Evolutionary conservation across 768 basidiomycete species (phyloP), one percentile per base, ranked within the genome.

Genomic region (Asterophora lycoperdoides): DNA sequence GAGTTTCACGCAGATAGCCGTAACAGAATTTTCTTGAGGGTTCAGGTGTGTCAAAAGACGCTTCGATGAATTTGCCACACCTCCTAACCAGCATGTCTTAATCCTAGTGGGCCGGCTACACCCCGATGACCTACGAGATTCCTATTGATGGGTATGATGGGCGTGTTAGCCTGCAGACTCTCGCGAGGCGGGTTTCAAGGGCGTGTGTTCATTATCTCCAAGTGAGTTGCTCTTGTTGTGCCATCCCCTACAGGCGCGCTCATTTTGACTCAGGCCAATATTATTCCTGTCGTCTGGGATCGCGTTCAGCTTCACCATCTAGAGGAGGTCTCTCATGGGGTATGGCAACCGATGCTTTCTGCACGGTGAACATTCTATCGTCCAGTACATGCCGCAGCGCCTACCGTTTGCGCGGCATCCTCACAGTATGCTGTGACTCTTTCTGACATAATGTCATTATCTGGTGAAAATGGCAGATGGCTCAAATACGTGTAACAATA

Each of bases 191-290:
- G 46, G 78, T 85, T 41, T 80, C 80, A 13, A 74, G 86, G 53
- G 84, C 84, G 41, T 83, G 82, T 63, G 74, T 83, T 42, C 86
- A 89, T 60, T 89, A 84, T 63, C 73, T 89, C 47, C 83, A 87
- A 77, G 86, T 79, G 59, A 61, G 60, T 23, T 23, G 41, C 45
- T 35, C 49, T 48, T 41, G 37, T n/a, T 46, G 32, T 36, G 15
- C 23, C 52, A 32, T 3, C 5, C 18, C 28, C 28, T 33, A 34
- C 8, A 38, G 36, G 30, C 30, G 43, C 23, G 19, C 54, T 51
- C 45, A 41, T 37, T 32, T n/a, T 20, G 20, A 55, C 28, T 40
- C 56, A 88, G 86, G 75, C 81, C 8, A 86, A 86, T 61, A 73
- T 77, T 49, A 80, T 88, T 57, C 84, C 84, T 19, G 75, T 86